Base-by-base conservation (phyloP, 2,329 filamentous ascomycete species). In the Nothophaeocryptopus gaeumannii region DNA sequence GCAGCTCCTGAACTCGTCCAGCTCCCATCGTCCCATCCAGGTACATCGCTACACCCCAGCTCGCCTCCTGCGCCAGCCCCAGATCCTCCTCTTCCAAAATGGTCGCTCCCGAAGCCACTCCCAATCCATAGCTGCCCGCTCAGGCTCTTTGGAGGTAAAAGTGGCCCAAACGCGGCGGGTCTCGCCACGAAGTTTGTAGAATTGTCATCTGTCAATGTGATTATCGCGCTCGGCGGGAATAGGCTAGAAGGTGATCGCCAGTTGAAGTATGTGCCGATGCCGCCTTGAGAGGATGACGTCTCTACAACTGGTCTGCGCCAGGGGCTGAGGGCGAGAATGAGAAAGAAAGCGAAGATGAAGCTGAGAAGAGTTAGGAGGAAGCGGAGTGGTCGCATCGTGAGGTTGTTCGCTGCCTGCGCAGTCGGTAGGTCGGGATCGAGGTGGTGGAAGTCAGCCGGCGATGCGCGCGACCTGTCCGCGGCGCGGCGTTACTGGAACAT, bases 131-230 rank as follows among this genome's bases (percentile, higher is more conserved):
- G 75, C 66, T 91, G 87, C 12, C 90, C 91, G 64, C 88, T 95
- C 56, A 97, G 72, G 20, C 93, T 92, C 50, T 80, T 82, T 10
- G 76, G 70, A 0, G 88, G 88, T 34, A 99, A 74, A 34, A 81
- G 74, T 4, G 93, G 89, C 0, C 93, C 93, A 72, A 97, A 99
- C 34, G 89, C 91, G 45, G 93, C 93, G 52, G 93, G 93, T 41
- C 93, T 81, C 37, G 93, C 91, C 47, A 95, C 79, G 73, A 99
- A 99, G 61, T 95, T 95, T 10, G 93, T 99, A 60, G 89, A 96
- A 71, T 99, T 99, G 72, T 99, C 93, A 70, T 97, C 90, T 64
- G 91, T 96, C 54, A 99, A 80, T 69, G 89, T 96, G 67, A 99
- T 96, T 63, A 95, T 88, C 40, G 93, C 93, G 58, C 93, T 96